Evolutionary conservation across 2,329 filamentous ascomycete genomes (phyloP), one percentile per base, ranked within the genome.

Genomic region (Colletotrichum phormii): DNA sequence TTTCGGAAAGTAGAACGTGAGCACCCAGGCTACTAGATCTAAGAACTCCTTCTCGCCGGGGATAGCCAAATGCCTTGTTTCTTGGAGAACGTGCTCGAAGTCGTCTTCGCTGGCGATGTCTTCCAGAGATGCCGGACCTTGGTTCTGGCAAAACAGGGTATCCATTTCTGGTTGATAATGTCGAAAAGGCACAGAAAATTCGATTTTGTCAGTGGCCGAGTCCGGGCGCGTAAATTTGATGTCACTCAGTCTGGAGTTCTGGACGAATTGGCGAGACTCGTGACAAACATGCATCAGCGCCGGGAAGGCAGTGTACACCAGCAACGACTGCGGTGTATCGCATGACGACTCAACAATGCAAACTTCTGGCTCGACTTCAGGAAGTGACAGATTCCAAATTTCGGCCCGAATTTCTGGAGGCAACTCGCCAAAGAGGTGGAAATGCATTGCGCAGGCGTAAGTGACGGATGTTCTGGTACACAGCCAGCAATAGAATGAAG

Each of bases 281-380:
- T 31, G 37, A 6, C 67, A 70, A 12, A 70, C 42, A 24, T 70
- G 67, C 67, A 70, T 70, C 7, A 65, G 15, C 3, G 26, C 62
- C 18, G 67, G 67, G 24, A 58, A 66, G 13, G 67, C 67, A 9
- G 62, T 66, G 42, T 70, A 59, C 6, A 70, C 67, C 18, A 65
- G 9, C 6, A 68, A 46, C 2, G 64, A 55, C 6, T 70, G 62
- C 4, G 51, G 31, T 33, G 62, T 46, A 12, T 64, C 62, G 60
- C 35, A 54, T 22, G 62, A 53, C 12, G 61, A 54, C 22, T 24
- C 29, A 24, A 33, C 37, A 5, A 70, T 49, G 54, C 67, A 70
- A 15, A 70, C 37, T 51, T 70, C 67, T 12, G 37, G 42, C n/a
- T 66, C 67, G 9, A 59, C 54, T 42, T 37, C 37, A 13, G 67